These are phyloP conservation scores for Trichoderma atrobrunneum DNA, from an alignment of 2,329 filamentous ascomycete genomes.

Conservation along the genomic window DNA sequence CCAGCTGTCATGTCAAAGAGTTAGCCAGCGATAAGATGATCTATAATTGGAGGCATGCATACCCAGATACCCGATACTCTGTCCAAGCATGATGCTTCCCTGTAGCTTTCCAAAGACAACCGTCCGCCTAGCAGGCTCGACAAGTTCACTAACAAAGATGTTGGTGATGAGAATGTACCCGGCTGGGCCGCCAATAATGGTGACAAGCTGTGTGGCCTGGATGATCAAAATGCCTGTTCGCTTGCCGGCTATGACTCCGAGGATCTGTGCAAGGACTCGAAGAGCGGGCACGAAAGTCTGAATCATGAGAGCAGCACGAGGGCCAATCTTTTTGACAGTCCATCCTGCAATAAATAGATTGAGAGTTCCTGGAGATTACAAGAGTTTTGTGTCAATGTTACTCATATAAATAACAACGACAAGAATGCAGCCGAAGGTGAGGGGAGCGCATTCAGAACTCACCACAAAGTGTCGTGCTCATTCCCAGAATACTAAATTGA, in stretches of 20 bases:
- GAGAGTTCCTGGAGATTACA: conserved; percentile 39
- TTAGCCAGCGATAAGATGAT: not conserved
- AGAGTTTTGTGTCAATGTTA: not conserved
- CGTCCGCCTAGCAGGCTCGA: conserved; percentile 58
- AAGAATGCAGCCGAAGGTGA: too few relatives aligned
- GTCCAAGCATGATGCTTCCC: conserved; percentile 65
- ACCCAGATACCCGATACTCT: conserved; percentile 61
- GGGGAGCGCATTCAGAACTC: not conserved
- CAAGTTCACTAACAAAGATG: conserved; percentile 64
- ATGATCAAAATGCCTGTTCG: conserved; percentile 63
- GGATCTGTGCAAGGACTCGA: conserved; percentile 60
- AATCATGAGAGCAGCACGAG: conserved; percentile 59
- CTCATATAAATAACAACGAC: not conserved
- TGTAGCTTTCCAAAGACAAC: conserved; percentile 64
- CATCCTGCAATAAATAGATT: conserved; percentile 68
- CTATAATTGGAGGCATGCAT: not conserved
- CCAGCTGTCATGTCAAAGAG: conserved; percentile 43
- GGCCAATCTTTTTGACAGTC: conserved; percentile 63
- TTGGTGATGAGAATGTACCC: conserved; percentile 69
- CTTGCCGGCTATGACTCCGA: conserved; percentile 63
- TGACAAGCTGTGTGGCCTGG: conserved; percentile 65
- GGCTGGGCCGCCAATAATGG: conserved; percentile 64
- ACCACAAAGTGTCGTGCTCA: conserved; percentile 66
- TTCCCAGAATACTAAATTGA: conserved; percentile 62
- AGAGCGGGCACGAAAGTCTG: conserved; percentile 65